A percentile compares a stretch with the other conserved stretches of the same genome.
Conservation (phyloP, 2,329 filamentous ascomycete species). For the Chaetomium olivaceum region DNA sequence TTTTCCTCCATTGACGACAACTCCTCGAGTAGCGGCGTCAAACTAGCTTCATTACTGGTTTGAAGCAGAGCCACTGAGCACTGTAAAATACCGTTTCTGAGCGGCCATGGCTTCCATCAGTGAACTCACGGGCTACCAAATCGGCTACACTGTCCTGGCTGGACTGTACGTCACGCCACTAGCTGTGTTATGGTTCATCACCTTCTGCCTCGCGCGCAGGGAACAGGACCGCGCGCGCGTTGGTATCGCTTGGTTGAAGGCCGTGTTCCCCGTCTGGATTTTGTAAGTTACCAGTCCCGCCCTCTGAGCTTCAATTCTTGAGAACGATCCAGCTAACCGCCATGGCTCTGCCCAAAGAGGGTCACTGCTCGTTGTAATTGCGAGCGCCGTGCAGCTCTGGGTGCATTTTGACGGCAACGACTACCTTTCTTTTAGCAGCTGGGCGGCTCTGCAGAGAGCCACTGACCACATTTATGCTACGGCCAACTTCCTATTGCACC, state of each 20-base stretch:
- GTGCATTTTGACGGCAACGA: not conserved
- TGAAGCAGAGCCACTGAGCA: too few relatives aligned
- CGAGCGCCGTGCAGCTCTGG: not conserved
- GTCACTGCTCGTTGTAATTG: not conserved
- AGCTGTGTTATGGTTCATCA: constrained; percentile 29
- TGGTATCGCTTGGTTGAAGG: constrained; percentile 31
- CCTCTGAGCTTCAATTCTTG: too few relatives aligned
- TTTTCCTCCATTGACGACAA: not conserved
- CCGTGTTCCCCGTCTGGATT: constrained; percentile 25
- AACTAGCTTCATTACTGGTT: not conserved
- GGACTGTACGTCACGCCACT: constrained; percentile 30
- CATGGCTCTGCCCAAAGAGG: not conserved
- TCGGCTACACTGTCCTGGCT: constrained; percentile 18
- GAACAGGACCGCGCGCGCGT: constrained; percentile 30
- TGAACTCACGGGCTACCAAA: not conserved
- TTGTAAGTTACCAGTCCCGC: constrained; percentile 20
- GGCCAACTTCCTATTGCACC: constrained; percentile 13
- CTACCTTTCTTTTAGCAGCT: too few relatives aligned
- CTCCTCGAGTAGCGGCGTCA: not conserved
- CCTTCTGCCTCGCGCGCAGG: constrained; percentile 26
- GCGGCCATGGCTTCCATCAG: not conserved
- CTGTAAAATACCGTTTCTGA: not conserved
- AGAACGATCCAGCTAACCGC: not conserved
- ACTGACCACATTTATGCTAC: constrained; percentile 6
- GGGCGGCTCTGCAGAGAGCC: not conserved